A percentile compares a stretch with the other conserved stretches of the same genome.
Conservation (phyloP, 305 asterid genomes). For the Petunia hybrid region DNA sequence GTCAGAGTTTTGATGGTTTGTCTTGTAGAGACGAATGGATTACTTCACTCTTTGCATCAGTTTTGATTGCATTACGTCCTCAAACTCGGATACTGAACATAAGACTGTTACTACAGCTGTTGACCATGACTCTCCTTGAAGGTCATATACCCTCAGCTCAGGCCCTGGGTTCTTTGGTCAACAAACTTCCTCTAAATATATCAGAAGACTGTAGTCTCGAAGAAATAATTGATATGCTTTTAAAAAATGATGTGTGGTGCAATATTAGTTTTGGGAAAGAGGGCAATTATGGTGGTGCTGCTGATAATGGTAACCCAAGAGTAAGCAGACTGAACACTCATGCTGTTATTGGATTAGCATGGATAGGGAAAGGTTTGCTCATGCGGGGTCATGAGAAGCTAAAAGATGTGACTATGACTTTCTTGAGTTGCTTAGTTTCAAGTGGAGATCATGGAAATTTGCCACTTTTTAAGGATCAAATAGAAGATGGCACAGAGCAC, state of each 20-base stretch:
- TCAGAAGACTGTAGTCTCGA: conserved; percentile 50
- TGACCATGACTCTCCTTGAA: conserved; percentile 57
- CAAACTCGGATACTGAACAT: conserved; percentile 67
- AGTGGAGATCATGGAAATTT: conserved; percentile 46
- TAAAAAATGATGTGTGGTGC: conserved; percentile 50
- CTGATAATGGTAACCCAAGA: conserved; percentile 46
- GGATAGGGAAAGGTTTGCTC: conserved; percentile 95
- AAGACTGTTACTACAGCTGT: conserved; percentile 61
- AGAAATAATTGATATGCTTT: conserved; percentile 66
- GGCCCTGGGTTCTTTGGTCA: conserved; percentile 92
- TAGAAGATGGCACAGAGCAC: conserved; percentile 49
- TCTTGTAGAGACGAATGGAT: conserved; percentile 65
- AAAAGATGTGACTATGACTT: conserved; percentile 70
- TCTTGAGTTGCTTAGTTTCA: conserved; percentile 64
- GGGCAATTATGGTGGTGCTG: conserved; percentile 34
- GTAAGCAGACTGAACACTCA: conserved; percentile 51
- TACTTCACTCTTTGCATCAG: conserved; percentile 76
- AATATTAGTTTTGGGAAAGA: conserved; percentile 29
- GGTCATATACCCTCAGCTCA: conserved; percentile 93
- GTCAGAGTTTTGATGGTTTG: conserved; percentile 41
- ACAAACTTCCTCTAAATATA: conserved; percentile 70
- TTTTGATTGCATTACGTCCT: conserved; percentile 77
- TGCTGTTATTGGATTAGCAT: conserved; percentile 77
- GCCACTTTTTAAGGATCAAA: conserved; percentile 43
- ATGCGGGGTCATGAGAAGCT: conserved; percentile 95